Conservation (phyloP, 345 rosid genomes). For the Anastatica hierochuntica region DNA sequence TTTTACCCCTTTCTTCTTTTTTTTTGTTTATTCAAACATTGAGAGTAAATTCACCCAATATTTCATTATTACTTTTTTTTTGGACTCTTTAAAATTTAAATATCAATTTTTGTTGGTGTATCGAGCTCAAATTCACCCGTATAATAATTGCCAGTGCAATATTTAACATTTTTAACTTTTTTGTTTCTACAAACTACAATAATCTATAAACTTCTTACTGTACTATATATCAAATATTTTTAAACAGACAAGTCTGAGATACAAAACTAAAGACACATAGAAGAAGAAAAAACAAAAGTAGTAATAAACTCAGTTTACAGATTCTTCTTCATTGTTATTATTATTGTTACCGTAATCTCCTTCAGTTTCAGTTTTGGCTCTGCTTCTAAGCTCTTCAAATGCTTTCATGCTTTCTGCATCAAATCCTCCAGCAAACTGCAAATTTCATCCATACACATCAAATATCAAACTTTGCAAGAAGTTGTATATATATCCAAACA, state of each 20-base stretch:
- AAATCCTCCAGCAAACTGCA: constrained; percentile 96
- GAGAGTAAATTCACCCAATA: too few relatives aligned
- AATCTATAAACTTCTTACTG: constrained; percentile 15
- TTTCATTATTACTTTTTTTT: too few relatives aligned
- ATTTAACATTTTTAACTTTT: too few relatives aligned
- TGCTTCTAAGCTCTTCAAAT: constrained; percentile 81
- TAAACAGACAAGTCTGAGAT: constrained; percentile 4
- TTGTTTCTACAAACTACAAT: too few relatives aligned
- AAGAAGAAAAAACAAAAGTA: not conserved
- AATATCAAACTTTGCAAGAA: too few relatives aligned
- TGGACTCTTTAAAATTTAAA: too few relatives aligned
- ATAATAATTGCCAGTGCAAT: too few relatives aligned
- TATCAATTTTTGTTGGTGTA: too few relatives aligned
- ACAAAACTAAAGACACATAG: not conserved
- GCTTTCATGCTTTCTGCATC: constrained; percentile 99
- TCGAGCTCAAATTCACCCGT: too few relatives aligned
- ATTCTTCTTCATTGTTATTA: constrained; percentile 3
- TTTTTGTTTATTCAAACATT: too few relatives aligned
- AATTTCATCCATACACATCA: not conserved
- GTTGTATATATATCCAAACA: not conserved
- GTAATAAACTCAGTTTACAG: constrained; percentile 16
- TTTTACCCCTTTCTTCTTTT: too few relatives aligned
- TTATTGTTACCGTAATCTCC: constrained; percentile 22
- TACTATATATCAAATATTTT: constrained; percentile 14
- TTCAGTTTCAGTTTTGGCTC: constrained; percentile 41